Percentiles rank a stretch among this genome's conserved stretches.
phyloP scores from a whole-genome alignment of 1,139 yeast species.

The Debaryomyces sp. region DNA sequence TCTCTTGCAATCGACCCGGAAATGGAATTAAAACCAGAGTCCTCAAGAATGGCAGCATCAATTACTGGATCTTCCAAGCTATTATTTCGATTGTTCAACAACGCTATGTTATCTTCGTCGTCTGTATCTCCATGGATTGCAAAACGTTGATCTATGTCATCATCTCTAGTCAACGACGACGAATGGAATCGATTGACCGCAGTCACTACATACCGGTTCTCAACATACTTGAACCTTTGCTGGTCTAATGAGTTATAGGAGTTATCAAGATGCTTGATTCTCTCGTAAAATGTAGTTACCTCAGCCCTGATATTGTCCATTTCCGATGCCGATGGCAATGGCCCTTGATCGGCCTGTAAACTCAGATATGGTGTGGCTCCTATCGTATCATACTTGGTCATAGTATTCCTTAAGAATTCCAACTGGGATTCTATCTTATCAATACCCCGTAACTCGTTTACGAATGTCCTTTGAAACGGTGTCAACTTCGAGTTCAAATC shows the following conservation, averaged over 20 bases:
- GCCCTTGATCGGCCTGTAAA: conserved; percentile 27
- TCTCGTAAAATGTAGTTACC: conserved; percentile 25
- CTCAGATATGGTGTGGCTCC: conserved; percentile 29
- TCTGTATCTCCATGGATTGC: conserved; percentile 17
- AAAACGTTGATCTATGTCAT: conserved; percentile 13
- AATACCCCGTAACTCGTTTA: conserved; percentile 70
- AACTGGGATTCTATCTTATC: conserved; percentile 37
- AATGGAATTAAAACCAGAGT: conserved; percentile 49
- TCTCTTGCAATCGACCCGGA: conserved; percentile 53
- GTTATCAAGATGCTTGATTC: conserved; percentile 38
- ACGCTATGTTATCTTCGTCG: conserved; percentile 37
- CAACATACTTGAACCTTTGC: conserved; percentile 29
- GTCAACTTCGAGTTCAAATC: conserved; percentile 81
- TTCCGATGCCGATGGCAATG: conserved; percentile 34
- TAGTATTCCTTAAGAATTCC: conserved; percentile 31
- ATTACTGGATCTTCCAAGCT: conserved; percentile 30
- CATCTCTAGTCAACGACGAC: conserved; percentile 14
- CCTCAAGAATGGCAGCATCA: conserved; percentile 42
- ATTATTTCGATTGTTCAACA: conserved; percentile 29
- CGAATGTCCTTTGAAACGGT: conserved; percentile 85
- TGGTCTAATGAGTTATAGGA: conserved; percentile 28
- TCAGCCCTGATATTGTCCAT: conserved; percentile 31
- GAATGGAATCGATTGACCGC: conserved; percentile 35
- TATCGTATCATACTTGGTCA: conserved; percentile 35
- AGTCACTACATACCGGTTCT: conserved; percentile 36